Base-by-base conservation (phyloP, 2,329 filamentous ascomycete species). In the Neospermospora avenae region DNA sequence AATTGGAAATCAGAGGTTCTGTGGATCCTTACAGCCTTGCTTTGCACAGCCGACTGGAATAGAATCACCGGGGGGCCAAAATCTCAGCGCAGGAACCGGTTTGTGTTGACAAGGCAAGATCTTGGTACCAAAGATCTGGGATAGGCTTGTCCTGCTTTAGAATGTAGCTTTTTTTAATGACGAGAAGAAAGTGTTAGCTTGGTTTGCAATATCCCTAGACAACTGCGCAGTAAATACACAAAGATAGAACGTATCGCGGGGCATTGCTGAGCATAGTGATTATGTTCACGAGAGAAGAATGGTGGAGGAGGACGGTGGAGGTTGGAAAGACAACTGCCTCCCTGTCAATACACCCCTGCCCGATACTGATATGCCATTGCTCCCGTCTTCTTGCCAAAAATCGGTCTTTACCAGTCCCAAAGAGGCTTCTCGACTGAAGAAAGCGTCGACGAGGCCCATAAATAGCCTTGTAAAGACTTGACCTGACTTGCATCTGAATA, bases 191-290 rank as follows among this genome's bases (percentile, higher is more conserved):
- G 60, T 60, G 60, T 64, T 60, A 62, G 65, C 62, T 67, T 61
- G 63, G 65, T 64, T 63, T 65, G 56, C 59, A 61, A 64, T 62
- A 46, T 61, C 20, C 57, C 56, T 57, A 57, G 63, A 67, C 54
- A 28, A 57, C 42, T 67, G 64, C 68, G 68, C 68, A 69, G 66
- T 67, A 63, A 57, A 61, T 66, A 64, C 65, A 68, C 65, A 66
- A 71, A 70, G 68, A 70, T 70, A 70, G 69, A 68, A 70, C 61
- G 61, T 63, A 61, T 68, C 63, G 67, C 55, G 65, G 68, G 68
- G 70, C 70, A 72, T 71, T 71, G 68, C 68, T 70, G 68, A 64
- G 58, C 56, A 57, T 63, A 45, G 58, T 59, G 63, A 65, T 65
- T 64, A 67, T 65, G 59, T 66, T 60, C 59, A 55, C 58, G 59